Conservation (phyloP, 2,329 filamentous ascomycete genomes). For the Cadophora luteo-olivacea region DNA sequence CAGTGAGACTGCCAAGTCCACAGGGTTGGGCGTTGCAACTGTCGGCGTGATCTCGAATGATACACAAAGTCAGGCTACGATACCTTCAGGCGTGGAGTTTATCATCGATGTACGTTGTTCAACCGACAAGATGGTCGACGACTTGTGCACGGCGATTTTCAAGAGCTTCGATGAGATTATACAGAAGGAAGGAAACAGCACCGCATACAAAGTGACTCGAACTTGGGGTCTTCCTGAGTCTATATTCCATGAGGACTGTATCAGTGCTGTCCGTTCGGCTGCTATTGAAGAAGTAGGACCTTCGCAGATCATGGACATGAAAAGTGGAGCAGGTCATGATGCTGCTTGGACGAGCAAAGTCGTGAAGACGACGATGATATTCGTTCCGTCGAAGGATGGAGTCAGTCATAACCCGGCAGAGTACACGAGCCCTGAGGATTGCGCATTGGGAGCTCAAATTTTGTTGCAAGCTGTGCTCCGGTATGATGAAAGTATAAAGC, state of each 20-base stretch:
- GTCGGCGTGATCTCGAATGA: conserved; percentile 38
- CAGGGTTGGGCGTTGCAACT: conserved; percentile 36
- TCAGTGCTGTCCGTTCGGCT: conserved; percentile 35
- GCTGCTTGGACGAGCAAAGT: conserved; percentile 36
- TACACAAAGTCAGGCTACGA: conserved; percentile 36
- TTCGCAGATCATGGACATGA: conserved; percentile 39
- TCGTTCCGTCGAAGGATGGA: conserved; percentile 66
- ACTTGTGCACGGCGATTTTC: conserved; percentile 36
- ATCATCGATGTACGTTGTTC: conserved; percentile 40
- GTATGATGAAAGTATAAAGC: conserved; percentile 43
- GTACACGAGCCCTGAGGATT: conserved; percentile 65
- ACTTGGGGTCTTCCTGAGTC: conserved; percentile 39
- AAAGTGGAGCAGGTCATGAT: conserved; percentile 39
- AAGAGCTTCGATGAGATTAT: conserved; percentile 35
- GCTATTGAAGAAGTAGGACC: conserved; percentile 33
- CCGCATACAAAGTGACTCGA: conserved; percentile 30
- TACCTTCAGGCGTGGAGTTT: conserved; percentile 37
- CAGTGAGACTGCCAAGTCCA: conserved; percentile 31
- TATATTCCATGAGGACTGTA: conserved; percentile 35
- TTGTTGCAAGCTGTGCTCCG: conserved; percentile 49
- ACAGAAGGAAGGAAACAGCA: conserved; percentile 30
- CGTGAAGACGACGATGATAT: conserved; percentile 64
- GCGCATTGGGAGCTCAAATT: conserved; percentile 59
- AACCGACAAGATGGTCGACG: conserved; percentile 33
- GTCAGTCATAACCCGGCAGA: conserved; percentile 69